Evolutionary conservation across 805 yeast species (phyloP).

Genomic region (Cyberlindnera mississippiensis): DNA sequence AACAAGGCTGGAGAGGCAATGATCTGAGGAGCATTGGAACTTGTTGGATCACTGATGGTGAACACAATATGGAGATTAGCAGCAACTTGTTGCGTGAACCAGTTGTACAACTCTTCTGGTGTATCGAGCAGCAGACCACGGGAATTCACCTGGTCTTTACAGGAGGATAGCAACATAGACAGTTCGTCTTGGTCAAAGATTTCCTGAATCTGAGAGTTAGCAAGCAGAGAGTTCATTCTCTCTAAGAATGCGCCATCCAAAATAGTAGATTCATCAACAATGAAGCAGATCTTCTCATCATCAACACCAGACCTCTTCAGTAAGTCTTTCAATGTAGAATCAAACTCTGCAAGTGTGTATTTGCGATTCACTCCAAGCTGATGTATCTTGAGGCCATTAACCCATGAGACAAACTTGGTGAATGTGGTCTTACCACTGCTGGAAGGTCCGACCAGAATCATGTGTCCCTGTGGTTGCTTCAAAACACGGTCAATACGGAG

Average conservation of each 20-base stretch:
- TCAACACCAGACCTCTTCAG: conserved; percentile 46
- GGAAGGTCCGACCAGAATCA: conserved; percentile 78
- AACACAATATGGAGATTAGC: conserved; percentile 79
- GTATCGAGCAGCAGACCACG: conserved; percentile 64
- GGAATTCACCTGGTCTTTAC: conserved; percentile 52
- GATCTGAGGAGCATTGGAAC: conserved; percentile 36
- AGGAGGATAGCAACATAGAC: conserved; percentile 44
- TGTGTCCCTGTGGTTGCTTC: conserved; percentile 84
- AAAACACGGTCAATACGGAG: conserved; percentile 78
- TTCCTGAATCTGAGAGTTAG: conserved; percentile 91
- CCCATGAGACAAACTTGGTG: conserved; percentile 85
- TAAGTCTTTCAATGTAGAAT: conserved; percentile 51
- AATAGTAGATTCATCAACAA: conserved; percentile 78
- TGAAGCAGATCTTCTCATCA: conserved; percentile 63
- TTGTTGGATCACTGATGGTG: conserved; percentile 56
- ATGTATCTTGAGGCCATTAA: conserved; percentile 64
- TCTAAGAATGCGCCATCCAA: conserved; percentile 78
- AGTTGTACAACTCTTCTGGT: conserved; percentile 62
- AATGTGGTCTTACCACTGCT: conserved; percentile 79
- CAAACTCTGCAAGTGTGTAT: conserved; percentile 64
- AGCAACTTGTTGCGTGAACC: conserved; percentile 71
- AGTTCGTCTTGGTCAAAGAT: conserved; percentile 75
- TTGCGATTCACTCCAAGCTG: conserved; percentile 54
- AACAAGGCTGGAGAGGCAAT: conserved; percentile 83
- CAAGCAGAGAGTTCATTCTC: conserved; percentile 88